Percentiles rank a stretch among this genome's conserved stretches.
phyloP scores from a whole-genome alignment of 1,284 basidiomycete species.

The Boletellus deceptivus region DNA sequence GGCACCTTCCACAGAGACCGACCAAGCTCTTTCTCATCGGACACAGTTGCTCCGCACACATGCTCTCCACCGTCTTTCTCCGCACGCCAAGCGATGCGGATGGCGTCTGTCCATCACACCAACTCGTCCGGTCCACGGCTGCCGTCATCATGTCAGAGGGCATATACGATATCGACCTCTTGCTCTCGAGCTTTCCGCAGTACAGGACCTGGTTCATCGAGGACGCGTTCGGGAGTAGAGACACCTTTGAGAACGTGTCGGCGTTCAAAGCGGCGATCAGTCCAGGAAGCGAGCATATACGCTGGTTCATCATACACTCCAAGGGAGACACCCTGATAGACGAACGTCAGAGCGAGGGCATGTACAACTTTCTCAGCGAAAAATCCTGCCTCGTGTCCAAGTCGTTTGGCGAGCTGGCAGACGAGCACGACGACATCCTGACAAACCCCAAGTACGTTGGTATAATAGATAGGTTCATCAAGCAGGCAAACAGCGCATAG shows the following conservation, averaged over 20 bases:
- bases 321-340: slow-evolving; percentile 68
- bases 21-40: slow-evolving; percentile 59
- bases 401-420: slow-evolving; percentile 46
- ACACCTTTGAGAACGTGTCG: slow-evolving; percentile 51
- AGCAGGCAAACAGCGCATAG: slow-evolving; percentile 1
- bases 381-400: slow-evolving; percentile 39
- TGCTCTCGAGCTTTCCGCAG: slow-evolving; percentile 57
- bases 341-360: slow-evolving; percentile 54
- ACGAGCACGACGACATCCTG: slow-evolving; percentile 60
- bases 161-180: slow-evolving; percentile 68
- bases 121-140: slow-evolving; percentile 47
- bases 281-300: slow-evolving; percentile 37
- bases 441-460: slow-evolving; percentile 43
- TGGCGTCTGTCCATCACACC: slow-evolving; percentile 43
- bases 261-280: slow-evolving; percentile 42
- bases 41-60: slow-evolving; percentile 79
- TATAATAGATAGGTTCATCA: slow-evolving; percentile 46
- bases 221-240: slow-evolving; percentile 51
- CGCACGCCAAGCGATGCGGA: slow-evolving; percentile 39
- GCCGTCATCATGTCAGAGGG: slow-evolving; percentile 68
- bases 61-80: slow-evolving; percentile 69
- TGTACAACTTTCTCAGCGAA: slow-evolving; percentile 51
- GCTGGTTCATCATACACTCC: slow-evolving; percentile 74
- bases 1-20: slow-evolving; percentile 20
- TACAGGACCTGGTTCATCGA: slow-evolving; percentile 70